These are phyloP conservation scores for Chlamydomonas asymmetrica DNA, from an alignment of 139 green algal genomes.

Conservation along the genomic window DNA sequence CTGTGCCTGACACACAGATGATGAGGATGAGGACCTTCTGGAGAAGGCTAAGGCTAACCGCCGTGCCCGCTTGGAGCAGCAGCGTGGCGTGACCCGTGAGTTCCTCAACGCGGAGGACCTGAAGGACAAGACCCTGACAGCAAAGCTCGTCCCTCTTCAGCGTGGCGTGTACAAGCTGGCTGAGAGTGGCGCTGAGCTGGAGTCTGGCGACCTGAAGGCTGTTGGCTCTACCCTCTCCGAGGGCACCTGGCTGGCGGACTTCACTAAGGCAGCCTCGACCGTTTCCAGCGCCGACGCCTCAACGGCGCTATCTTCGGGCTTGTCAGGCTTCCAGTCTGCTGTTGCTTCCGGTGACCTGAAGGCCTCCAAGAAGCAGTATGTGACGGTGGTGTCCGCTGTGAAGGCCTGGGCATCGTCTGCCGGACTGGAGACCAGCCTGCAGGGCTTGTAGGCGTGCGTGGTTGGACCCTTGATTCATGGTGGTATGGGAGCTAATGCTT, in stretches of 20 bases:
- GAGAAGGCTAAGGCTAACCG: constrained; percentile 73
- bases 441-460: constrained; percentile 18
- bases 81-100: constrained; percentile 14
- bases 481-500: too few species aligned
- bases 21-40: constrained; percentile 79
- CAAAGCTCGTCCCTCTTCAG: constrained; percentile 57
- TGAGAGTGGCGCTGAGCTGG: constrained; percentile 51
- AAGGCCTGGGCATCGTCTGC: constrained; percentile 40
- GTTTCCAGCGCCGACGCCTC: constrained; percentile 7
- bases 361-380: constrained; percentile 55
- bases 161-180: constrained; percentile 62
- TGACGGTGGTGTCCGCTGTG: constrained; percentile 44
- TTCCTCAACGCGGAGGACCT: constrained; percentile 33
- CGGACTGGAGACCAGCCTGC: constrained; percentile 35
- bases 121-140: constrained; percentile 26
- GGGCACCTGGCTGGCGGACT: constrained; percentile 56
- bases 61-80: constrained; percentile 26
- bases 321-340: constrained; percentile 35
- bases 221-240: constrained; percentile 49
- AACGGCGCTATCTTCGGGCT: constrained; percentile 13
- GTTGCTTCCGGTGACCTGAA: constrained; percentile 27
- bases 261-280: constrained; percentile 27
- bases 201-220: constrained; percentile 47
- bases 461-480: too few species aligned
- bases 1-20: constrained; percentile 36